phyloP scores from a whole-genome alignment of 2,329 filamentous ascomycete genomes.

The Phialophora verrucosa region DNA sequence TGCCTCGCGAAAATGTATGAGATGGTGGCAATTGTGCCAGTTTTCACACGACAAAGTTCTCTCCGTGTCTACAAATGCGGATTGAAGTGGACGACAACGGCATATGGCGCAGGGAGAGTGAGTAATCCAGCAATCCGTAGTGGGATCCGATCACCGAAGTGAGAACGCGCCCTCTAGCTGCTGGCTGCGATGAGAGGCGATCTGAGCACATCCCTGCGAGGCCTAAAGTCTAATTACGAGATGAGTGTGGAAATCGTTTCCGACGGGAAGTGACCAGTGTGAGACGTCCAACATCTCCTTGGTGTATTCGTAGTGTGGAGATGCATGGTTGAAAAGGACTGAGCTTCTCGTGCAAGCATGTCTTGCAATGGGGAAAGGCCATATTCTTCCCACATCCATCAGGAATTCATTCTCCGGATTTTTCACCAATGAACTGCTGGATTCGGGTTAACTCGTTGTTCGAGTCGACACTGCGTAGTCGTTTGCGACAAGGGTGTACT shows the following conservation, averaged over 20 bases:
- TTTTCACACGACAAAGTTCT: background rate
- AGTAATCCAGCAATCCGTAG: background rate
- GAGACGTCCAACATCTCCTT: background rate
- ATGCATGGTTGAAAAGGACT: background rate
- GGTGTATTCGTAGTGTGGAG: background rate
- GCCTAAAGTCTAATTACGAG: background rate
- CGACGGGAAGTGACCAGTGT: background rate
- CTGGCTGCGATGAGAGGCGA: background rate
- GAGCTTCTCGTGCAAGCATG: background rate
- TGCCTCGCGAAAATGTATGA: background rate
- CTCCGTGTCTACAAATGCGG: background rate
- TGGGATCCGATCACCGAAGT: background rate
- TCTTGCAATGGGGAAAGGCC: background rate
- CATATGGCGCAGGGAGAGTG: background rate
- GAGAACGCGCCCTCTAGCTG: background rate
- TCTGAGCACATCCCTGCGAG: background rate
- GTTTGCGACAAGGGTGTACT: background rate
- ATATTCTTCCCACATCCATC: background rate
- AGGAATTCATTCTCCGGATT: background rate
- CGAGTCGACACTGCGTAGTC: conserved; percentile 1
- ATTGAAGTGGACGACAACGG: background rate
- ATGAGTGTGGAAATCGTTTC: background rate
- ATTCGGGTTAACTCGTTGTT: background rate
- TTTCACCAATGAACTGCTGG: background rate
- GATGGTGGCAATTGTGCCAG: background rate